Evolutionary conservation across 306 rosid genomes (phyloP).

Genomic region (Sophora flavescens): DNA sequence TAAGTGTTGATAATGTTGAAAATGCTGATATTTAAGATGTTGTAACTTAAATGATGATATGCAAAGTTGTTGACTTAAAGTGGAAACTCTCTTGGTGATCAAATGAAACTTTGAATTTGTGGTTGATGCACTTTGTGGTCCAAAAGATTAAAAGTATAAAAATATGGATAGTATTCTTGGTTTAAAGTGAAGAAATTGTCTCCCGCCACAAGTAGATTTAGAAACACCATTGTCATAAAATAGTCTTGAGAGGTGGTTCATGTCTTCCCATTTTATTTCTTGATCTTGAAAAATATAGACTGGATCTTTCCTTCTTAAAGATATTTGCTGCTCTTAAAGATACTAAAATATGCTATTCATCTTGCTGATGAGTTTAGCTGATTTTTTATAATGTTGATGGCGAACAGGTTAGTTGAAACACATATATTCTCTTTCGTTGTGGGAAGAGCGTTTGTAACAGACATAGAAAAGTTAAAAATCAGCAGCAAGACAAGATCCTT

Average conservation of each 20-base stretch:
- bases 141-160: conserved; percentile 23
- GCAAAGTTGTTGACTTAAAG: conserved; percentile 26
- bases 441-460: conserved; percentile 99
- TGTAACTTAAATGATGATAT: conserved; percentile 29
- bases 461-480: conserved; percentile 88
- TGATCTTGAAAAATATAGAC: conserved; percentile 33
- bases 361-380: conserved; percentile 36
- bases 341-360: conserved; percentile 35
- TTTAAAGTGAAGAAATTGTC: conserved; percentile 20
- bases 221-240: conserved; percentile 29
- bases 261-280: conserved; percentile 27
- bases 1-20: conserved; percentile 29
- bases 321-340: conserved; percentile 28
- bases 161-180: conserved; percentile 33
- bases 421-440: conserved; percentile 98
- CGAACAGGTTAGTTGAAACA: conserved; percentile 95
- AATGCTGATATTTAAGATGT: background rate
- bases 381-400: conserved; percentile 51
- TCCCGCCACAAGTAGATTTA: conserved; percentile 3
- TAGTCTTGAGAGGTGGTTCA: conserved; percentile 26
- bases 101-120: conserved; percentile 32
- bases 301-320: conserved; percentile 30
- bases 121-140: conserved; percentile 25
- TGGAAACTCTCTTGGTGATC: conserved; percentile 24
- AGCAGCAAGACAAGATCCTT: conserved; percentile 84